Evolutionary conservation across 495 filamentous ascomycete genomes (phyloP).

Genomic region (Jackrogersella multiformis): DNA sequence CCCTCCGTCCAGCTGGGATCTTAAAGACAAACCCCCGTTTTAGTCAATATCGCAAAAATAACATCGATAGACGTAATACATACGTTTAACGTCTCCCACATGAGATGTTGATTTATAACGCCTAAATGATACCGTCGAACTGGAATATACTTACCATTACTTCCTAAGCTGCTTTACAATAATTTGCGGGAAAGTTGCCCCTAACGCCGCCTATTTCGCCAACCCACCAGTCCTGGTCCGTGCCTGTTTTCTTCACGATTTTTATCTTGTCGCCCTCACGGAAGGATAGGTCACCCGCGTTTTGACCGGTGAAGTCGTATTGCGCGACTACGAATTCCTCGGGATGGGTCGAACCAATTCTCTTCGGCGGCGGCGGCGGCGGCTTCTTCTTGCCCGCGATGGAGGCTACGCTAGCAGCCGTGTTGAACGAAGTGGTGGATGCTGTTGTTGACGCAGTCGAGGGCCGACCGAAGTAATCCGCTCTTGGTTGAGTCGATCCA

Average conservation of each 20-base stretch:
- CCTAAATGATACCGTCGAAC: neutral
- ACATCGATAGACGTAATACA: neutral
- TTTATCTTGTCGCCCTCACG: slow-evolving; percentile 84
- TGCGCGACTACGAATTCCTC: slow-evolving; percentile 78
- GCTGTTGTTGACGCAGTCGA: slow-evolving; percentile 49
- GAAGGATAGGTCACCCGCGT: slow-evolving; percentile 80
- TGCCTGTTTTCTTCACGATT: slow-evolving; percentile 83
- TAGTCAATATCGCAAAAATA: neutral
- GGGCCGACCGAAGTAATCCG: slow-evolving; percentile 64
- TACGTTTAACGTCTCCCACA: neutral
- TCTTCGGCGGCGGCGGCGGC: slow-evolving; percentile 75
- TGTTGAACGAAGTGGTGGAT: slow-evolving; percentile 46
- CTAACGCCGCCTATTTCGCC: slow-evolving; percentile 79
- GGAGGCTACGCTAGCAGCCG: slow-evolving; percentile 40
- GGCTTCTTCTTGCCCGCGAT: slow-evolving; percentile 53
- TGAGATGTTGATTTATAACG: neutral
- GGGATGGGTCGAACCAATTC: slow-evolving; percentile 51
- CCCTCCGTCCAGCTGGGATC: neutral
- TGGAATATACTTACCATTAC: neutral
- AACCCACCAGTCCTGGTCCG: slow-evolving; percentile 95
- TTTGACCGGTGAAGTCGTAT: slow-evolving; percentile 81
- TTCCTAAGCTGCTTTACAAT: slow-evolving; percentile 60
- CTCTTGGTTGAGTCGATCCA: slow-evolving; percentile 40
- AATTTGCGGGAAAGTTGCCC: slow-evolving; percentile 93
- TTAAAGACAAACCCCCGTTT: neutral